Percentiles rank a stretch among this genome's conserved stretches.
These are phyloP conservation scores for Pichia kudriavzevii DNA, from an alignment of 1,139 yeast genomes.

Conservation along the genomic window DNA sequence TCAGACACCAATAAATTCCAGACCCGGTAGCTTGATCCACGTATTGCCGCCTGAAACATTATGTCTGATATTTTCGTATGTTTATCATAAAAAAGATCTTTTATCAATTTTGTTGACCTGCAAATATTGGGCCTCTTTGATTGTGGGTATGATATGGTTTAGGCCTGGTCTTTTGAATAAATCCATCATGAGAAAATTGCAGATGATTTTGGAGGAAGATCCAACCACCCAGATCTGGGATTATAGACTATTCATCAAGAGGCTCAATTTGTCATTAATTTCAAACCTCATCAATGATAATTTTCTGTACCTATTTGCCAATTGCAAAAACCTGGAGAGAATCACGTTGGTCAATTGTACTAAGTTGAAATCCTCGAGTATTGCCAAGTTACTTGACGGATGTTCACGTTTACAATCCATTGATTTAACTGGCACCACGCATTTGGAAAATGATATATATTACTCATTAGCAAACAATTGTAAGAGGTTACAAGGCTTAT, in stretches of 20 bases:
- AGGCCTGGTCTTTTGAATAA: slow-evolving; percentile 71
- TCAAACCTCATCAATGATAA: slow-evolving; percentile 62
- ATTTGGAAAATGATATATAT: slow-evolving; percentile 60
- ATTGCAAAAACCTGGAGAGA: slow-evolving; percentile 74
- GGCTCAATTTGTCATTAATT: slow-evolving; percentile 74
- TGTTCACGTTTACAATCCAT: slow-evolving; percentile 75
- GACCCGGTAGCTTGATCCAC: too few relatives aligned
- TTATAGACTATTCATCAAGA: slow-evolving; percentile 66
- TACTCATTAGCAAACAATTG: slow-evolving; percentile 65
- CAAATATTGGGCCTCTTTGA: slow-evolving; percentile 70
- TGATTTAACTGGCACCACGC: slow-evolving; percentile 81
- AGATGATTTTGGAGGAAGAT: slow-evolving; percentile 46
- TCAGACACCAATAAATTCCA: slow-evolving; percentile 24
- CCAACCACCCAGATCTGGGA: slow-evolving; percentile 53
- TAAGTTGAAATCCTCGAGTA: slow-evolving; percentile 52
- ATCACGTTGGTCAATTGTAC: slow-evolving; percentile 79
- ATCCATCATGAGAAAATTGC: slow-evolving; percentile 40
- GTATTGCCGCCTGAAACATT: slow-evolving; percentile 84
- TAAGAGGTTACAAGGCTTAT: slow-evolving; percentile 76
- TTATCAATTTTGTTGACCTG: slow-evolving; percentile 69
- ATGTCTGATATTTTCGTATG: slow-evolving; percentile 58
- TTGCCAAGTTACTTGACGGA: slow-evolving; percentile 52
- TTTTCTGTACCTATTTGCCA: slow-evolving; percentile 45
- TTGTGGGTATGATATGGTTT: slow-evolving; percentile 81
- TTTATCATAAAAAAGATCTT: slow-evolving; percentile 58